phyloP scores from a whole-genome alignment of 177 flowering plant genomes.

The Vitis hybrid region DNA sequence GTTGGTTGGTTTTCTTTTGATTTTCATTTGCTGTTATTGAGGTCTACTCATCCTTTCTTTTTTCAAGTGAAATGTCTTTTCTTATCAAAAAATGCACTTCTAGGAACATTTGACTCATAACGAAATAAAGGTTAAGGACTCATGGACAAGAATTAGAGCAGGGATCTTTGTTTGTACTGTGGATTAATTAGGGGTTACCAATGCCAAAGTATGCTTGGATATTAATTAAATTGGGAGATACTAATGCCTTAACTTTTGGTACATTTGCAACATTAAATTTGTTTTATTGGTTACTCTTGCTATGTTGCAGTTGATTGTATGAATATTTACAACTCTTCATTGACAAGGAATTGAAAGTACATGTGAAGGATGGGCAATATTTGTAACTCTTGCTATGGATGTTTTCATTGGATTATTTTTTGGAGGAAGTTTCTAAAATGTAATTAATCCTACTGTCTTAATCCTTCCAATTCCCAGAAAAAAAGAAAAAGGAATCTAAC shows the following conservation, averaged over 20 bases:
- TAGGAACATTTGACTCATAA: too few relatives aligned
- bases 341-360: too few relatives aligned
- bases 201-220: background rate
- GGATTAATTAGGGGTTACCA: too few relatives aligned
- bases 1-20: too few relatives aligned
- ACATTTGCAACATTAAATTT: background rate
- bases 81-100: too few relatives aligned
- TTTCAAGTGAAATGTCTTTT: too few relatives aligned
- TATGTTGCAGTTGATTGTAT: background rate
- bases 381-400: background rate
- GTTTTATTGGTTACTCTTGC: background rate
- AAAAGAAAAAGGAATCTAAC: too few relatives aligned
- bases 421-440: background rate
- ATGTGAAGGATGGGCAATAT: background rate
- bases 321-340: background rate
- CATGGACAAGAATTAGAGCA: too few relatives aligned
- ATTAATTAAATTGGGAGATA: background rate
- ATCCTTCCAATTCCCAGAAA: background rate
- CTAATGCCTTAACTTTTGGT: background rate
- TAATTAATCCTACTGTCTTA: background rate
- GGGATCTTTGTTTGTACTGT: too few relatives aligned
- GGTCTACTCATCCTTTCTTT: too few relatives aligned
- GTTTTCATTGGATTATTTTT: background rate
- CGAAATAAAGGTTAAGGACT: too few relatives aligned
- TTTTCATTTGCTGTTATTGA: too few relatives aligned